Evolutionary conservation across 2,329 filamentous ascomycete genomes (phyloP), one percentile per base, ranked within the genome.

Genomic region (Trichoderma sp.): DNA sequence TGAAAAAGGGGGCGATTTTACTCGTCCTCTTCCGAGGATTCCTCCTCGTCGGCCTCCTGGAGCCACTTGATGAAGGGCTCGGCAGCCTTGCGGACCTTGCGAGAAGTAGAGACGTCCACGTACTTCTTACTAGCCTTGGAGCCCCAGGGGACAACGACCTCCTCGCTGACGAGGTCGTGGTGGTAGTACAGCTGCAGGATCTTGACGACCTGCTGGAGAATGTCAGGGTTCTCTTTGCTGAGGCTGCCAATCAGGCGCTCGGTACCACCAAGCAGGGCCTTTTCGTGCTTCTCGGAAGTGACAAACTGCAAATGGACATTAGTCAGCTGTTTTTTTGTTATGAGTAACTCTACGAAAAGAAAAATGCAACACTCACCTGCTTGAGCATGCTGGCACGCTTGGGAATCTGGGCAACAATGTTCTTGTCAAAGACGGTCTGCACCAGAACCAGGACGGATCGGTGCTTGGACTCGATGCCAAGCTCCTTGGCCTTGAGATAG

Each of bases 51-150:
- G 64, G 94, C 94, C 80, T 91, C 92, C 73, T 92, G 88, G 68
- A 98, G 92, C 94, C 94, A 98, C 74, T 89, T 91, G 76, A 97
- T 86, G 87, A 99, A 99, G 71, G 92, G 90, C 84, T 96, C 92
- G 64, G 95, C 93, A 72, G 92, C 91, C 85, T 96, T 94, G 83
- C 94, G 93, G 71, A 98, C 93, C 86, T 96, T 97, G 86, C 93
- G 94, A 83, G 93, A 97, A 70, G 89, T 94, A 69, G 90, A 78
- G 70, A 96, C 81, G 78, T 98, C 94, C 74, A 96, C 92, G 79
- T 98, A 98, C 84, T 97, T 97, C 90, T 97, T 97, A 88, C 93
- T 97, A 69, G 94, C 93, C 86, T 95, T 97, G 77, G 87, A 86
- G 72, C 94, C 94, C 94, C 95, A 99, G 74, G 90, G 90, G 81